Evolutionary conservation across 805 yeast species (phyloP), one percentile per base, ranked within the genome.

Genomic region (Debaryomyces castellii): DNA sequence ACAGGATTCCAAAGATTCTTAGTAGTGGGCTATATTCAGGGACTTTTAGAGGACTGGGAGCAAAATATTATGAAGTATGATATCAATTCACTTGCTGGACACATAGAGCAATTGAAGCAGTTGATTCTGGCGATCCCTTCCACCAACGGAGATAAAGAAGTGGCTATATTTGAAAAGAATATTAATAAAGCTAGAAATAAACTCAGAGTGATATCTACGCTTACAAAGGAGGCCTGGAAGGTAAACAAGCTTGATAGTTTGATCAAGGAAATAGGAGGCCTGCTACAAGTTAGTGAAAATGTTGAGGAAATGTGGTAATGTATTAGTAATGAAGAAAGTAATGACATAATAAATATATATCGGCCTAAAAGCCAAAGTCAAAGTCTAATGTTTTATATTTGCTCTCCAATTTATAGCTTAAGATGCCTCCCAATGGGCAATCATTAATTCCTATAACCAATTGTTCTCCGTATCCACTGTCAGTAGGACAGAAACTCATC

Each of bases 1-100:
- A 83, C 87, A 0, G 89, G 89, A 0, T 85, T 81, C 55, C 94
- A 86, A 62, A 66, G 87, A 47, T 84, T 79, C 54, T 52, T 88
- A 2, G 59, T 87, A 0, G 59, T 90, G 1, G 97, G 97, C 0
- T 83, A 87, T 45, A 71, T 85, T 33, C 60, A 73, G 45, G 83
- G 86, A 14, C 55, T 83, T 34, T 59, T 78, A 17, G 63, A 65
- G 12, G 58, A 64, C 6, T 65, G 82, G 73, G 63, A 57, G 16
- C 28, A 41, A 7, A 46, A 59, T 23, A 21, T 55, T 2, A 47
- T 36, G 45, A 14, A 48, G 45, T 63, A 64, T 42, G 49, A 42
- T n/a, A 46, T 44, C 14, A 46, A 52, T 17, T 39, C 59, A 1
- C 27, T 67, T 20, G 45, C 42, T 12, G 42, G 44, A 65, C 60